Base-by-base conservation (phyloP, 2,329 filamentous ascomycete genomes). In the Rhynchosporium agropyri region DNA sequence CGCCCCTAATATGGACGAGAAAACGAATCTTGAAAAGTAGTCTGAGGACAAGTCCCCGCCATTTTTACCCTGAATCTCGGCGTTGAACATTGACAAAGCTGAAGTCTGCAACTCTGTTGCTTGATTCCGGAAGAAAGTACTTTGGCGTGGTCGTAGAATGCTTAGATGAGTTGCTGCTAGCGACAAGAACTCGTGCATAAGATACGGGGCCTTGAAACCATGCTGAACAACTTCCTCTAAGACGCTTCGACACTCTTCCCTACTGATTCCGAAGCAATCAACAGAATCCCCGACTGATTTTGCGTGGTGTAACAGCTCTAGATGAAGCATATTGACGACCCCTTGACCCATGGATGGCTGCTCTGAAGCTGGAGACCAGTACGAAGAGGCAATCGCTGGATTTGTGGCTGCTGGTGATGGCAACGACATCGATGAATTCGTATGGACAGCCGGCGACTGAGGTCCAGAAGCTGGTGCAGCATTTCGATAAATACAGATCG, bases 41-140 rank as follows among this genome's bases (percentile, higher is more conserved):
- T 54, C 50, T 15, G 20, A 9, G 5, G n/a, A 13, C 13, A n/a
- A 36, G 3, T 28, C 4, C 7, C 28, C 13, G 29, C 29, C 26
- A 15, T 31, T 26, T 28, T 7, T 20, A 33, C 20, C 38, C 50
- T 54, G 50, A 20, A 42, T 40, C 8, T 36, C 28, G 33, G 33
- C n/a, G 33, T 54, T 54, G 36, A 54, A 54, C 3, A 54, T 38
- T 12, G 50, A 54, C 50, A 54, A 15, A 26, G 50, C 50, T 3
- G 50, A 38, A 28, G 50, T 54, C 26, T 54, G 50, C 26, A 54
- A 54, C 26, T 54, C 50, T 9, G 50, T 54, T 26, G 50, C 50
- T 28, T 54, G 50, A 20, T 54, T 54, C 20, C 50, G 33, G 15
- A 54, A n/a, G 4, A 54, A 42, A 3, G 7, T 3, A 28, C 50